A percentile compares a stretch with the other conserved stretches of the same genome.
These are phyloP conservation scores for Polygonum maritimum DNA, from an alignment of 148 eudicot species.

Conservation along the genomic window DNA sequence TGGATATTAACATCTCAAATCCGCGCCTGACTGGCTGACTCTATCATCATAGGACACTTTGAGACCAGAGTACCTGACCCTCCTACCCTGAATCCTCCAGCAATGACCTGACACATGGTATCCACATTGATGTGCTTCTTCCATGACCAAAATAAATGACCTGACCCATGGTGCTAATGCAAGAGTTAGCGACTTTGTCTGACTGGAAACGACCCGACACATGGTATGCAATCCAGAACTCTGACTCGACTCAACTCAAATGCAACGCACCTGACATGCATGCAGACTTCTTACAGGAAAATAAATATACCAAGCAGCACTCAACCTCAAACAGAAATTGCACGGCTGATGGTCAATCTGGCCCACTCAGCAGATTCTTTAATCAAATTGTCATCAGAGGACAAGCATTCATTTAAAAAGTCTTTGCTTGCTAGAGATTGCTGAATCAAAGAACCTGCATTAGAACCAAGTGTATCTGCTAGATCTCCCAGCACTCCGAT, in stretches of 20 bases:
- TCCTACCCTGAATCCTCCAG: conserved; percentile 1
- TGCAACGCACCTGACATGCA: conserved; percentile 49
- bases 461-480: conserved; percentile 80
- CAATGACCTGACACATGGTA: not conserved
- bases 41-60: not conserved
- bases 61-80: not conserved
- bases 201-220: conserved; percentile 55
- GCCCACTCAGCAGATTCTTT: conserved; percentile 99
- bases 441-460: conserved; percentile 76
- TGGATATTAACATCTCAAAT: conserved; percentile 6
- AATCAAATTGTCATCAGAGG: conserved; percentile 75
- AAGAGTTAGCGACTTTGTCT: conserved; percentile 38
- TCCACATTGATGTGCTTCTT: not conserved
- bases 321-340: conserved; percentile 55
- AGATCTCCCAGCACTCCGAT: conserved; percentile 96
- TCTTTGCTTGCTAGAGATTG: conserved; percentile 76
- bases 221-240: conserved; percentile 50
- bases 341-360: conserved; percentile 68
- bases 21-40: not conserved
- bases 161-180: conserved; percentile 34
- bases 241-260: conserved; percentile 28
- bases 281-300: conserved; percentile 7
- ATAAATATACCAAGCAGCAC: conserved; percentile 12
- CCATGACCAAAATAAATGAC: conserved; percentile 15
- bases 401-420: conserved; percentile 73